A percentile compares a stretch with the other conserved stretches of the same genome.
These are phyloP conservation scores for Acacia pycnantha DNA, from an alignment of 331 rosid genomes.

Conservation along the genomic window DNA sequence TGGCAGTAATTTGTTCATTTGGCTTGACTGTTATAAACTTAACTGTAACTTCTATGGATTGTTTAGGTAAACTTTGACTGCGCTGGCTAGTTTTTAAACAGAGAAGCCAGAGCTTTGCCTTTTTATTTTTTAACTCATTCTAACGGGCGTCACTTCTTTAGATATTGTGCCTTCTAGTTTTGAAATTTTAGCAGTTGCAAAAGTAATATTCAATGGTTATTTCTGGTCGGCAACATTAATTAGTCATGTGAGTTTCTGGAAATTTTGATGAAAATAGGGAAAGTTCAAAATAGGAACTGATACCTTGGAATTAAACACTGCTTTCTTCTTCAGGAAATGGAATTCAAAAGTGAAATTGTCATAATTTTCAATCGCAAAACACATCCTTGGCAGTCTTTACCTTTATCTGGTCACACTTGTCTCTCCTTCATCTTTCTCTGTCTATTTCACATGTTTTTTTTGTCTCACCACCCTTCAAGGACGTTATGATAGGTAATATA, in stretches of 20 bases:
- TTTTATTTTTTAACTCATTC: not conserved
- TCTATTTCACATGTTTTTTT: not conserved
- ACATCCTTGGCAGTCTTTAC: constrained; percentile 14
- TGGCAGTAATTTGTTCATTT: not conserved
- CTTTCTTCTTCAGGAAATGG: not conserved
- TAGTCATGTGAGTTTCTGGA: constrained; percentile 10
- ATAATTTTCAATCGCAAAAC: not conserved
- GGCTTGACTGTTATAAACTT: constrained; percentile 9
- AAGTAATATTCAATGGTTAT: not conserved
- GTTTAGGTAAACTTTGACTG: constrained; percentile 18
- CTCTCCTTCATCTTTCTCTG: constrained; percentile 1
- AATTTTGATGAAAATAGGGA: constrained; percentile 15
- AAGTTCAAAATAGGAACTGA: not conserved
- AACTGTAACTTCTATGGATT: constrained; percentile 7
- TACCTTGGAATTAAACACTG: not conserved
- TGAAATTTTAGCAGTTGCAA: not conserved
- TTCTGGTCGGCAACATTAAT: constrained; percentile 6
- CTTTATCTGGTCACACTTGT: constrained; percentile 4
- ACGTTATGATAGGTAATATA: not conserved
- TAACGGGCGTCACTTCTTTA: not conserved
- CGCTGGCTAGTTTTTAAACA: not conserved
- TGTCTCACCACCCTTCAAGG: constrained; percentile 1
- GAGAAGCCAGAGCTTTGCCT: constrained; percentile 27
- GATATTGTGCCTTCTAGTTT: not conserved
- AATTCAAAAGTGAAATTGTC: constrained; percentile 8